Base-by-base conservation (phyloP, 2,329 filamentous ascomycete genomes). In the Alternaria brassicae region DNA sequence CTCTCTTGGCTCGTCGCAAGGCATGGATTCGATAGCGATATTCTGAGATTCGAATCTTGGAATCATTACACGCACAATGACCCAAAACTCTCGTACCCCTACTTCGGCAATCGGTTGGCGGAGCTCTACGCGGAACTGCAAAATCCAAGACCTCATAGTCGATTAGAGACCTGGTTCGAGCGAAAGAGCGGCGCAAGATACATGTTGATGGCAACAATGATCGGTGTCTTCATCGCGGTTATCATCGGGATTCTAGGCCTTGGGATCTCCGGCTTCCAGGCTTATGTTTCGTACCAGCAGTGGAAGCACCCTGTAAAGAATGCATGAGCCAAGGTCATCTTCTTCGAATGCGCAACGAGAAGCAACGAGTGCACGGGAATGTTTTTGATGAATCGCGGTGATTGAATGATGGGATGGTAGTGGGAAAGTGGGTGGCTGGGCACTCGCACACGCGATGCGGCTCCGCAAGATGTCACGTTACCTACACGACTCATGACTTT, bases 191-290 rank as follows among this genome's bases (percentile, higher is more conserved):
- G 63, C 62, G 4, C 62, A 63, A 64, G 73, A 21, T 72, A 74
- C 54, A 68, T 75, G 59, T 67, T 77, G 55, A 69, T 76, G 62
- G 74, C 73, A 4, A 77, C 72, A 0, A 54, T 75, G 47, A 58
- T 68, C 36, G 72, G 74, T 1, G 71, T 77, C 0, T 50, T 70
- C 13, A 66, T 78, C 27, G 72, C 72, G 0, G 62, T 77, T 0
- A 21, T 72, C 6, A 58, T 76, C 1, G 72, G 70, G 4, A 41
- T 74, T 10, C 32, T 71, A 3, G 56, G 69, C 13, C 47, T 76
- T 30, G 67, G 58, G 9, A 48, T 77, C 8, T 64, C 69, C n/a
- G 50, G 47, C 8, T 72, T 72, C 51, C 72, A 77, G 56, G 69
- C 74, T 30, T 77, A 70, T 70, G 62, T 77, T 17, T 56, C 63